Evolutionary conservation across 495 filamentous ascomycete species (phyloP).

Genomic region (Cercophora sp.): DNA sequence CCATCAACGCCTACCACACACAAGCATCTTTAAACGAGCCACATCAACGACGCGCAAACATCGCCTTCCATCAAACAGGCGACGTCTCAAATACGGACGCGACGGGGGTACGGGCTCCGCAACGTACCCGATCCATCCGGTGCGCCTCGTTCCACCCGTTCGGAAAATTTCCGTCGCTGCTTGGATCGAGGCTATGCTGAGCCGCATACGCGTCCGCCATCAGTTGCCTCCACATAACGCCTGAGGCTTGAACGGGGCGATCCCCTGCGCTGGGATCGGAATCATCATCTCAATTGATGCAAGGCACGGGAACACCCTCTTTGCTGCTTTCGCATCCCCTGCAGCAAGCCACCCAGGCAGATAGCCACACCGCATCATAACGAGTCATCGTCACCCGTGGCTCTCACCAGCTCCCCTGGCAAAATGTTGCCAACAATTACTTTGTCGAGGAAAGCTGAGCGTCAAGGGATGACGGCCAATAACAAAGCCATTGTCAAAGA

Average conservation of each 20-base stretch:
- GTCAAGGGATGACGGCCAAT: background rate
- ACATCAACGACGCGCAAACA: background rate
- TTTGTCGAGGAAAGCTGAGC: background rate
- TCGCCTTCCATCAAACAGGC: background rate
- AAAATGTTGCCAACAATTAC: too few species aligned
- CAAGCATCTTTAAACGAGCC: too few species aligned
- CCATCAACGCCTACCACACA: too few species aligned
- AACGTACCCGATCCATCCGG: background rate
- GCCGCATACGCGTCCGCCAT: constrained; percentile 1
- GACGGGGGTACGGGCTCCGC: background rate
- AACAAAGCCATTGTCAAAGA: background rate
- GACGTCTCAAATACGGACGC: background rate
- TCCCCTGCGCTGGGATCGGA: background rate
- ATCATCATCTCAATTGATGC: background rate
- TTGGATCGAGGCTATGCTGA: background rate
- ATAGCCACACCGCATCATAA: too few species aligned
- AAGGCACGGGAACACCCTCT: too few species aligned
- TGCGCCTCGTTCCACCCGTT: background rate
- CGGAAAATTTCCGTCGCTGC: background rate
- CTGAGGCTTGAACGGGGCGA: constrained; percentile 1
- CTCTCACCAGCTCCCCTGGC: too few species aligned
- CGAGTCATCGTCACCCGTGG: too few species aligned
- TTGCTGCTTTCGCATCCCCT: background rate
- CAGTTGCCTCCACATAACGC: background rate
- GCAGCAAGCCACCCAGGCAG: too few species aligned